These are phyloP conservation scores for Ascochyta koolunga DNA, from an alignment of 2,329 filamentous ascomycete genomes.

Conservation along the genomic window DNA sequence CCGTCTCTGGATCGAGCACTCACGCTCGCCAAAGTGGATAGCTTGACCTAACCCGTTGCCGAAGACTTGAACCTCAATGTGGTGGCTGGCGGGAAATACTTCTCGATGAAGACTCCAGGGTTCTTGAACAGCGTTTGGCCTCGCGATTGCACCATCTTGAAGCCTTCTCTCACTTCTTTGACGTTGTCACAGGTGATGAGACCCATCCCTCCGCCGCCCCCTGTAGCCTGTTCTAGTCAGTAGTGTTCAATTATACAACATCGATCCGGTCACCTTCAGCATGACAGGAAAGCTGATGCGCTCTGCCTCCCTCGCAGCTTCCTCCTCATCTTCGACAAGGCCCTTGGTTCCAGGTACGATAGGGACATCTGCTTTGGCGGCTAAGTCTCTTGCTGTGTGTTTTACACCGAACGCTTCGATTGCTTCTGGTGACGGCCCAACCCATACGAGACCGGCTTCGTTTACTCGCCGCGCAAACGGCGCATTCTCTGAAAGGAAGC, in stretches of 20 bases:
- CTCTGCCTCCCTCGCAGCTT: conserved; percentile 53
- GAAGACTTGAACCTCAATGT: conserved; percentile 91
- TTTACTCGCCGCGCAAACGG: conserved; percentile 63
- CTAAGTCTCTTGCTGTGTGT: conserved; percentile 62
- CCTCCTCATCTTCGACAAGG: conserved; percentile 55
- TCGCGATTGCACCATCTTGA: conserved; percentile 75
- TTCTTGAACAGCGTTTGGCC: conserved; percentile 82
- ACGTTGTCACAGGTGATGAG: conserved; percentile 75
- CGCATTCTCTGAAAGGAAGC: conserved; percentile 69
- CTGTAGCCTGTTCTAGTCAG: conserved; percentile 27
- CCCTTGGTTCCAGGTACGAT: conserved; percentile 62
- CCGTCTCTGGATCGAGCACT: conserved; percentile 84
- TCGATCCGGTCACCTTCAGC: conserved; percentile 64
- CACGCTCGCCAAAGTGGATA: conserved; percentile 83
- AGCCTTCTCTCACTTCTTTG: conserved; percentile 72
- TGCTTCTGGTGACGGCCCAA: conserved; percentile 61
- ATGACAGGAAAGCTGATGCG: conserved; percentile 59
- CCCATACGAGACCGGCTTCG: conserved; percentile 63
- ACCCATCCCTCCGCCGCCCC: conserved; percentile 76
- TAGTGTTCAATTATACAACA: neutral
- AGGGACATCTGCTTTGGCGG: conserved; percentile 59
- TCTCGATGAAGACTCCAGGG: conserved; percentile 83
- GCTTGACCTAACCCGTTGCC: conserved; percentile 80
- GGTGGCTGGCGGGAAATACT: conserved; percentile 79
- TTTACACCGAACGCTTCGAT: conserved; percentile 66